These are phyloP conservation scores for Pseudocercospora crystallina DNA, from an alignment of 2,329 filamentous ascomycete species.

Conservation along the genomic window DNA sequence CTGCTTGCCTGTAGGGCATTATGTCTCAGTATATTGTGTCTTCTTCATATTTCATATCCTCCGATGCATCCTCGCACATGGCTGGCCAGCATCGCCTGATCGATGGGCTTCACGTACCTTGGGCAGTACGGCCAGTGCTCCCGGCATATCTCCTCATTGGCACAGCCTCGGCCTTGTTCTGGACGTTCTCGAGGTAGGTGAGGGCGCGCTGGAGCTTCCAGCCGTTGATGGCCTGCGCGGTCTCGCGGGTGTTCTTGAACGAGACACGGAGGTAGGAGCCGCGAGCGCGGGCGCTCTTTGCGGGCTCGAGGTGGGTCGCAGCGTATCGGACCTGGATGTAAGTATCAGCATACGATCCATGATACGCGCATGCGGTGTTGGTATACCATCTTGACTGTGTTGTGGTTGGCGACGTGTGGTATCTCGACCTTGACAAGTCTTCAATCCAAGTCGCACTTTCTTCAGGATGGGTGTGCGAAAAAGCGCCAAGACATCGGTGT, in stretches of 20 bases:
- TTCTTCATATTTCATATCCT: conserved; percentile 20
- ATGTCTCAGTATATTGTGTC: conserved; percentile 30
- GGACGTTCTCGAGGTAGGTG: conserved; percentile 96
- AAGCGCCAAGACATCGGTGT: background rate
- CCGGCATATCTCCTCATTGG: conserved; percentile 98
- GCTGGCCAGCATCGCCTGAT: conserved; percentile 31
- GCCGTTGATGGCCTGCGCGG: conserved; percentile 98
- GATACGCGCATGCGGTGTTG: background rate
- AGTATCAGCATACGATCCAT: background rate
- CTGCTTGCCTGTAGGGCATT: conserved; percentile 75
- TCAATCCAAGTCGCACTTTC: conserved; percentile 2
- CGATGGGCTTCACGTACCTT: conserved; percentile 71
- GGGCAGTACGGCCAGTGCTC: conserved; percentile 90
- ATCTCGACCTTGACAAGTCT: conserved; percentile 36
- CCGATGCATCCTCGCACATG: conserved; percentile 40
- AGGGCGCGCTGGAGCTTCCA: conserved; percentile 96
- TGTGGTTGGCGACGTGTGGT: conserved; percentile 27
- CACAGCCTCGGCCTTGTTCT: conserved; percentile 94
- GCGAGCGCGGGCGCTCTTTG: conserved; percentile 95
- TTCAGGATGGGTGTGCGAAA: conserved; percentile 3
- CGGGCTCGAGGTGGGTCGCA: conserved; percentile 79
- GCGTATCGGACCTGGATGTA: conserved; percentile 73
- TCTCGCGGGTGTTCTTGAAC: conserved; percentile 99
- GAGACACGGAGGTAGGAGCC: conserved; percentile 98
- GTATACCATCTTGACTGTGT: conserved; percentile 39